Evolutionary conservation across 2,329 filamentous ascomycete species (phyloP).

Genomic region (Diplodia mutila): DNA sequence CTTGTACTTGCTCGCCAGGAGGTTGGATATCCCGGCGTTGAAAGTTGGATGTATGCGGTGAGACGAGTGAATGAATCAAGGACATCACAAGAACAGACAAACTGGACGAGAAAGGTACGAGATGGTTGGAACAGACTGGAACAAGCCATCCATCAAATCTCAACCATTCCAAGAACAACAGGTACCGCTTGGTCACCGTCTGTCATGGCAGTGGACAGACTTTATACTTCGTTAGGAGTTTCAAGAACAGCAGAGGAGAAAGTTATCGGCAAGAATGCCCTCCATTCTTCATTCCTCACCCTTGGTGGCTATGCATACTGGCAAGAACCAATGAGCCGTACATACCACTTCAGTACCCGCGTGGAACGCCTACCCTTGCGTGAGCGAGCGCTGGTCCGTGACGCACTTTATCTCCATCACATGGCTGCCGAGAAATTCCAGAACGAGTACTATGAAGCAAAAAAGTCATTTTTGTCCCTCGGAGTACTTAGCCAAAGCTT

Average conservation of each 20-base stretch:
- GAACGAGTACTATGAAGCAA: neutral
- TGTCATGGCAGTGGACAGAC: neutral
- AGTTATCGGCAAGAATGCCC: neutral
- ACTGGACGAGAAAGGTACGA: neutral
- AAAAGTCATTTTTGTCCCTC: neutral
- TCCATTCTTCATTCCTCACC: neutral
- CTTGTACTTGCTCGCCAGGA: neutral
- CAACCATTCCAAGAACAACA: neutral
- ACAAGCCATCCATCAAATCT: neutral
- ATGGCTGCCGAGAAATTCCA: neutral
- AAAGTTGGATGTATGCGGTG: neutral
- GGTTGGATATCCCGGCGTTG: neutral
- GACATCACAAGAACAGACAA: neutral
- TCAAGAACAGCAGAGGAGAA: neutral
- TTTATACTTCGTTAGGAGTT: neutral
- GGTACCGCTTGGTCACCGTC: no score
- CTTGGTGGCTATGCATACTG: no score
- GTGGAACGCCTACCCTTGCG: neutral
- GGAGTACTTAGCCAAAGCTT: neutral
- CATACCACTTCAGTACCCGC: neutral
- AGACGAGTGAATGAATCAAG: neutral
- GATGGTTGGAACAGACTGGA: neutral
- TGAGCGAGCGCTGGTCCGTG: neutral
- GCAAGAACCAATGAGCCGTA: neutral
- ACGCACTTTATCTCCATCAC: neutral